These are phyloP conservation scores for Paratinospora sagittata DNA, from an alignment of 164 flowering plant species.

Conservation along the genomic window DNA sequence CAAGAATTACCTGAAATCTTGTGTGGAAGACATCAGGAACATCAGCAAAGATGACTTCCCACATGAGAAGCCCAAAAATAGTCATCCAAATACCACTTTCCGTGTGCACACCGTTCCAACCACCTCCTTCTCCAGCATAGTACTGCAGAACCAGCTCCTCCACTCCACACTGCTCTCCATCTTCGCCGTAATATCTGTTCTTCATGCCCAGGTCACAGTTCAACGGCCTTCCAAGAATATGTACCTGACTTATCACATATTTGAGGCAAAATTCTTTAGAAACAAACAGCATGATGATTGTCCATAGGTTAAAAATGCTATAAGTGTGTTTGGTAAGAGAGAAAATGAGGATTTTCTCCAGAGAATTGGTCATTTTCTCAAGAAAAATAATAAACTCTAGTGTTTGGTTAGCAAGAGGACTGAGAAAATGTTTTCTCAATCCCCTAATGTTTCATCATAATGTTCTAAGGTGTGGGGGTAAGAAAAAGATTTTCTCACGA, in stretches of 20 bases:
- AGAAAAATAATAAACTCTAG: no score
- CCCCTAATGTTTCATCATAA: no score
- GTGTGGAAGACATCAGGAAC: slow-evolving; percentile 77
- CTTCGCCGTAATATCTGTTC: slow-evolving; percentile 81
- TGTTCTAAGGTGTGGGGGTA: no score
- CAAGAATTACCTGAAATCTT: slow-evolving; percentile 68
- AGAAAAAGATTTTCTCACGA: no score
- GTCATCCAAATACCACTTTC: slow-evolving; percentile 97
- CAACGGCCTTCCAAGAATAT: slow-evolving; percentile 76
- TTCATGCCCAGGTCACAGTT: slow-evolving; percentile 63
- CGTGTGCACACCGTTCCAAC: slow-evolving; percentile 86
- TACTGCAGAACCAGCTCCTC: slow-evolving; percentile 87
- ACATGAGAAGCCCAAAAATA: slow-evolving; percentile 85
- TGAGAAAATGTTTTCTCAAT: no score
- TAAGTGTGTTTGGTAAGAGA: no score
- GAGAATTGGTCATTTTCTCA: no score
- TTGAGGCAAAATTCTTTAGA: slow-evolving; percentile 6
- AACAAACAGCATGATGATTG: background rate
- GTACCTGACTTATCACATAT: slow-evolving; percentile 38
- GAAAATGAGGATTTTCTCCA: no score
- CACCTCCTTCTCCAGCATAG: slow-evolving; percentile 84
- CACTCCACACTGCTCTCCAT: slow-evolving; percentile 88
- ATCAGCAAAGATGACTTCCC: slow-evolving; percentile 85
- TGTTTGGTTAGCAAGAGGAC: no score
- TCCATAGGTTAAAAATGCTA: background rate